Percentiles rank a stretch among this genome's conserved stretches.
phyloP scores from a whole-genome alignment of 495 filamentous ascomycete species.

The Penicillium goetzii region DNA sequence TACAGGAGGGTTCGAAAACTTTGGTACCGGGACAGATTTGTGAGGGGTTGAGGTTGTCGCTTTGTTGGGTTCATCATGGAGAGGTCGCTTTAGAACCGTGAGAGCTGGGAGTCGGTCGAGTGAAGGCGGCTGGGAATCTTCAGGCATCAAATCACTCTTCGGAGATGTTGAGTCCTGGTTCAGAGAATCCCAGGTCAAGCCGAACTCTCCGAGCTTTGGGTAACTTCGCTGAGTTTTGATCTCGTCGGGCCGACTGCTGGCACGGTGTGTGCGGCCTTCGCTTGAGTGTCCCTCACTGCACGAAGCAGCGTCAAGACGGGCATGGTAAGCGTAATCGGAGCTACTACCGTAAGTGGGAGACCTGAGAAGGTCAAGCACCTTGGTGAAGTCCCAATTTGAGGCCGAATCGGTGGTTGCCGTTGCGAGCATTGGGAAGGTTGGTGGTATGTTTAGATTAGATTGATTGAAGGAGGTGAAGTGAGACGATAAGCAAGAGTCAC shows the following conservation, averaged over 20 bases:
- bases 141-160: background rate
- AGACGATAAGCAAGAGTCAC: background rate
- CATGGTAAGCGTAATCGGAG: constrained; percentile 18
- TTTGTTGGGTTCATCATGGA: background rate
- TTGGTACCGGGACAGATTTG: background rate
- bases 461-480: background rate
- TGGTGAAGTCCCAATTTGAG: constrained; percentile 53
- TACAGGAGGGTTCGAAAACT: background rate
- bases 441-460: background rate
- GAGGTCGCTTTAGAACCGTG: constrained; percentile 28
- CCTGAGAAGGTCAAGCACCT: constrained; percentile 52
- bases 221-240: constrained; percentile 14
- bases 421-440: constrained; percentile 22
- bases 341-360: constrained; percentile 37
- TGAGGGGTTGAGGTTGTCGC: background rate
- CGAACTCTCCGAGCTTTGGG: constrained; percentile 44
- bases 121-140: background rate
- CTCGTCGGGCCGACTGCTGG: background rate
- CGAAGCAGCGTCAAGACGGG: constrained; percentile 9
- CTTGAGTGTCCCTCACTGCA: constrained; percentile 2
- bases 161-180: constrained; percentile 15
- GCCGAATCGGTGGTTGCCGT: constrained; percentile 22
- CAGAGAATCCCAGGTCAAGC: constrained; percentile 43
- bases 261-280: constrained; percentile 14
- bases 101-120: background rate